phyloP scores from a whole-genome alignment of 371 early-diverging fungal genomes.

The Phascolomyces articulosus region DNA sequence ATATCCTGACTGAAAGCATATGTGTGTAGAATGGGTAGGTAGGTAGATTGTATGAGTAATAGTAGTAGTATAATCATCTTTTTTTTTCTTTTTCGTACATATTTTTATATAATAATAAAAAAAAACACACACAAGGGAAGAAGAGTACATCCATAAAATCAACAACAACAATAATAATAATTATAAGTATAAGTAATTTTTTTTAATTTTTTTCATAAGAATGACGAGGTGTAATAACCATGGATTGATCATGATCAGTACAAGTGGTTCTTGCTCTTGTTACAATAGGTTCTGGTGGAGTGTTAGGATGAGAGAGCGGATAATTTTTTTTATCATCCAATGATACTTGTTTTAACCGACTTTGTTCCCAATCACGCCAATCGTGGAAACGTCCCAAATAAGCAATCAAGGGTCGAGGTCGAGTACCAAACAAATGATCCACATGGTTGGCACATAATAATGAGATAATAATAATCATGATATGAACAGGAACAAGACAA shows the following conservation, averaged over 20 bases:
- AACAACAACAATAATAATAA: background rate
- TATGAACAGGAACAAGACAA: slow-evolving; percentile 26
- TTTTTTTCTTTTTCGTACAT: too few relatives aligned
- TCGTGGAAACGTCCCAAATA: slow-evolving; percentile 23
- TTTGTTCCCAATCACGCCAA: slow-evolving; percentile 18
- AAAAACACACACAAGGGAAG: too few relatives aligned
- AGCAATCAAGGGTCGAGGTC: slow-evolving; percentile 18
- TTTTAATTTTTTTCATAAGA: background rate
- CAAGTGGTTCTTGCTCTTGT: background rate
- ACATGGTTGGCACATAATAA: slow-evolving; percentile 28
- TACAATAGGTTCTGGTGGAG: background rate
- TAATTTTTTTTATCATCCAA: background rate
- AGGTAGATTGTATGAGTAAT: too few relatives aligned
- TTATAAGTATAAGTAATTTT: background rate
- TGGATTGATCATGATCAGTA: background rate
- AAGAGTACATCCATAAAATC: too few relatives aligned
- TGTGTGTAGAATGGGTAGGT: too few relatives aligned
- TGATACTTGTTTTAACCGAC: background rate
- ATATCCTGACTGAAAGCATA: too few relatives aligned
- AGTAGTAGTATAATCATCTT: too few relatives aligned
- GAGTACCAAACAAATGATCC: slow-evolving; percentile 20
- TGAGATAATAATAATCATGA: slow-evolving; percentile 23
- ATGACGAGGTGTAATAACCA: background rate
- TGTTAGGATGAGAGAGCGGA: too few relatives aligned
- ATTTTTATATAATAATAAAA: too few relatives aligned